A percentile compares a stretch with the other conserved stretches of the same genome.
Evolutionary conservation across 1,284 basidiomycete species (phyloP).

Genomic region (Heterobasidion annosum): DNA sequence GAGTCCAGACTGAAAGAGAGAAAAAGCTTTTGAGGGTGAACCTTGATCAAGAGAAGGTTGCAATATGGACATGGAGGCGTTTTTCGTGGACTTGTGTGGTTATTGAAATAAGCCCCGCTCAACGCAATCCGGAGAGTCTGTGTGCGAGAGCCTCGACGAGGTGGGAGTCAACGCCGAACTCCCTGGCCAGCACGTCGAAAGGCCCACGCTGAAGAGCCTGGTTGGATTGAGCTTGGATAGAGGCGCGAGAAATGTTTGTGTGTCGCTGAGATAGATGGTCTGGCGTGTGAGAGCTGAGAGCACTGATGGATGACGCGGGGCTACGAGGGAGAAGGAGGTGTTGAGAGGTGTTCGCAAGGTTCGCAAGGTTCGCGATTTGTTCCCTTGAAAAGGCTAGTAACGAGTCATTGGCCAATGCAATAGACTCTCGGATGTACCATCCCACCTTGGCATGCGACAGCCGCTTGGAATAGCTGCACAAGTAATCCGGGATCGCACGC

Average conservation of each 20-base stretch:
- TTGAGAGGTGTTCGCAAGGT: constrained; percentile 19
- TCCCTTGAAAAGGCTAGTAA: constrained; percentile 50
- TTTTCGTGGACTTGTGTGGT: not conserved
- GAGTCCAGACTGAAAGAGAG: not conserved
- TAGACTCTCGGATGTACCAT: not conserved
- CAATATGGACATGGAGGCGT: not conserved
- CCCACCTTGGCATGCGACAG: constrained; percentile 47
- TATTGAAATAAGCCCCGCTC: constrained; percentile 2
- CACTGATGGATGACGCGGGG: constrained; percentile 17
- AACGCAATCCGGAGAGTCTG: constrained; percentile 33
- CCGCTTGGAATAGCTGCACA: constrained; percentile 41
- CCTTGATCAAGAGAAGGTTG: not conserved
- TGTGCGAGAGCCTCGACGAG: constrained; percentile 62
- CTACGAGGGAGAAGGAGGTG: constrained; percentile 11
- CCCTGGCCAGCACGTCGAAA: constrained; percentile 48
- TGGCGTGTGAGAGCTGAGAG: constrained; percentile 14
- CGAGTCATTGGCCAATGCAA: not conserved
- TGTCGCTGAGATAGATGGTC: constrained; percentile 1
- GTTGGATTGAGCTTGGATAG: constrained; percentile 1
- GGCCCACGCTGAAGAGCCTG: constrained; percentile 10
- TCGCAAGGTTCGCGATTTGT: constrained; percentile 35
- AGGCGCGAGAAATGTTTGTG: constrained; percentile 1
- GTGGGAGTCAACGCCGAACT: constrained; percentile 63
- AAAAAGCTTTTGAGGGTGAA: not conserved
- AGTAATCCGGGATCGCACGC: constrained; percentile 29